Conservation (phyloP, 768 basidiomycete genomes). For the Boletus barrowsii region DNA sequence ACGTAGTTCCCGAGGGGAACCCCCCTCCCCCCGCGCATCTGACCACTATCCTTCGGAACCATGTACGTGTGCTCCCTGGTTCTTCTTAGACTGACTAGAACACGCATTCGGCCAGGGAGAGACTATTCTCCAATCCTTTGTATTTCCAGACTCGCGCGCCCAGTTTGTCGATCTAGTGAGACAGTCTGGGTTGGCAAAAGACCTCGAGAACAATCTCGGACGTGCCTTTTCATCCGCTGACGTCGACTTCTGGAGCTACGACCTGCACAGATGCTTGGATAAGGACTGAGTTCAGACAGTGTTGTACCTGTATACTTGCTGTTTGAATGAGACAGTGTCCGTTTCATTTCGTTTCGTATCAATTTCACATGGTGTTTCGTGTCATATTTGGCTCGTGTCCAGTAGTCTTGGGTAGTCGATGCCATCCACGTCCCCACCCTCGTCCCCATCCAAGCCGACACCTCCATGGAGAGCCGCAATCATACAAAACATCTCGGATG, state of each 20-base stretch:
- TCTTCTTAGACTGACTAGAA: conserved; percentile 8
- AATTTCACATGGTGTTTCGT: not conserved
- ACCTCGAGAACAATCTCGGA: conserved; percentile 23
- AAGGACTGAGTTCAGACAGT: not conserved
- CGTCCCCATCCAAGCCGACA: not conserved
- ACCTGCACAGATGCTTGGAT: conserved; percentile 3
- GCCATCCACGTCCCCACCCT: not conserved
- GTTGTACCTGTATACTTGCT: not conserved
- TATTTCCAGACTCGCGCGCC: conserved; percentile 75
- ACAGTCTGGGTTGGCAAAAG: conserved; percentile 41
- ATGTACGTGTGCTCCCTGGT: conserved; percentile 46
- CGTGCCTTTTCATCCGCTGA: conserved; percentile 34
- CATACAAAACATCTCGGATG: conserved; percentile 22
- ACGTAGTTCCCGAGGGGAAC: conserved; percentile 7
- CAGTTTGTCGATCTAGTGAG: conserved; percentile 57
- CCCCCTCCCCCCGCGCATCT: conserved; percentile 43
- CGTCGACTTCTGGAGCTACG: conserved; percentile 72
- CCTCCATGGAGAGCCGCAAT: not conserved
- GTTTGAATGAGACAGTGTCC: too few relatives aligned
- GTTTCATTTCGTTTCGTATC: too few relatives aligned
- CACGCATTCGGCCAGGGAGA: conserved; percentile 41
- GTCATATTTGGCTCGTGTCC: not conserved
- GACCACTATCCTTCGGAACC: conserved; percentile 47
- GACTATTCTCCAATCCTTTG: conserved; percentile 54
- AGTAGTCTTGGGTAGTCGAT: not conserved